Percentiles rank a stretch among this genome's conserved stretches.
Evolutionary conservation across 129 eudicot genomes (phyloP).

Genomic region (Chrysanthemum seticuspe): DNA sequence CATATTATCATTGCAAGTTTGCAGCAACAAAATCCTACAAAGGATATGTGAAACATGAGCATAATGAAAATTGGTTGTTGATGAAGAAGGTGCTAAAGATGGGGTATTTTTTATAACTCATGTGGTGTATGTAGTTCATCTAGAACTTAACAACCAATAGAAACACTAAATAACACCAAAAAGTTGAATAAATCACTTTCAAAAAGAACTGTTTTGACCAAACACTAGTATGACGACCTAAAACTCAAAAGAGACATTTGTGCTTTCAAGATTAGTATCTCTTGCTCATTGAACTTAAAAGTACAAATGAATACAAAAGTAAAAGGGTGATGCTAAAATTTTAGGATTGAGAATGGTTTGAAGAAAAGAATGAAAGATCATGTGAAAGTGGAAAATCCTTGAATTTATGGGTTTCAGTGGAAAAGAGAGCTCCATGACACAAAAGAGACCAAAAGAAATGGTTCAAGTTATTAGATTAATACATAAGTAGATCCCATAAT

Average conservation of each 20-base stretch:
- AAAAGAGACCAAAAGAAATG: no score
- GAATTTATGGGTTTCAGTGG: not conserved
- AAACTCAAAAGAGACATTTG: not conserved
- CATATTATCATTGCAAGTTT: no score
- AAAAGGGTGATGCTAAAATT: not conserved
- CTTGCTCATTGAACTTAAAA: not conserved
- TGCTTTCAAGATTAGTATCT: not conserved
- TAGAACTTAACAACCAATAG: not conserved
- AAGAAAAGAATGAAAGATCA: slow-evolving; percentile 11
- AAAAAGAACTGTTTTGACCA: not conserved
- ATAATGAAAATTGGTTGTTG: no score
- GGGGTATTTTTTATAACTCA: no score
- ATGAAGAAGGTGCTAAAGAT: no score
- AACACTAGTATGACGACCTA: not conserved
- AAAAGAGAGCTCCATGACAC: not conserved
- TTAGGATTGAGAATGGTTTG: not conserved
- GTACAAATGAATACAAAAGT: not conserved
- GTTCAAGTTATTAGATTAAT: not conserved
- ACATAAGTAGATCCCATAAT: not conserved
- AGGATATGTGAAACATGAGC: no score
- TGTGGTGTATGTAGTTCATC: slow-evolving; percentile 9
- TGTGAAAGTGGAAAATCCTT: not conserved
- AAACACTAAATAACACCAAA: not conserved
- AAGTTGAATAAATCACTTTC: not conserved
- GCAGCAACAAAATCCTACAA: no score